Conservation (phyloP, 345 rosid genomes). For the Sapria himalayana region DNA sequence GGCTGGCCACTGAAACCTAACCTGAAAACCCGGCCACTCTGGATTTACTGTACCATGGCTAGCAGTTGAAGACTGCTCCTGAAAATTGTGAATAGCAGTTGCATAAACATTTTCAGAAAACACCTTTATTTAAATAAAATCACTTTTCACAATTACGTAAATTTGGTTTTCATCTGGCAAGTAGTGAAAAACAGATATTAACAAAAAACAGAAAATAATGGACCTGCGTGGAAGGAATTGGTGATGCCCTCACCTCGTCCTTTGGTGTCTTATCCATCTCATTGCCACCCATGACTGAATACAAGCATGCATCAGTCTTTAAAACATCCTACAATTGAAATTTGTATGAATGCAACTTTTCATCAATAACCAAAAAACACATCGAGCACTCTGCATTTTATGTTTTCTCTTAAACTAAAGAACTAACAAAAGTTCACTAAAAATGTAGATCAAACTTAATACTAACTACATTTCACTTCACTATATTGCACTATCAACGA, state of each 20-base stretch:
- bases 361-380: too few relatives aligned
- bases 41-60: constrained; percentile 44
- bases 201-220: not conserved
- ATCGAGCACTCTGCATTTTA: too few relatives aligned
- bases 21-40: constrained; percentile 98
- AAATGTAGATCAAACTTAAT: too few relatives aligned
- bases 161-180: constrained; percentile 1
- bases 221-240: constrained; percentile 50
- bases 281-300: constrained; percentile 38
- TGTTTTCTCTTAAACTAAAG: too few relatives aligned
- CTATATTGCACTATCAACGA: too few relatives aligned
- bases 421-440: too few relatives aligned
- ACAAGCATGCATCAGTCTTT: constrained; percentile 10
- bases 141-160: too few relatives aligned
- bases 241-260: constrained; percentile 45
- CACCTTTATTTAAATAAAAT: too few relatives aligned
- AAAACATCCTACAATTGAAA: constrained; percentile 26
- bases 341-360: too few relatives aligned
- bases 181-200: constrained; percentile 5
- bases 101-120: not conserved
- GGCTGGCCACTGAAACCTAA: constrained; percentile 10
- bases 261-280: constrained; percentile 47
- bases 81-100: constrained; percentile 8
- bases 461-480: too few relatives aligned
- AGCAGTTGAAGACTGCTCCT: constrained; percentile 54